phyloP scores from a whole-genome alignment of 1,139 yeast genomes.

The Komagataea norvegica region DNA sequence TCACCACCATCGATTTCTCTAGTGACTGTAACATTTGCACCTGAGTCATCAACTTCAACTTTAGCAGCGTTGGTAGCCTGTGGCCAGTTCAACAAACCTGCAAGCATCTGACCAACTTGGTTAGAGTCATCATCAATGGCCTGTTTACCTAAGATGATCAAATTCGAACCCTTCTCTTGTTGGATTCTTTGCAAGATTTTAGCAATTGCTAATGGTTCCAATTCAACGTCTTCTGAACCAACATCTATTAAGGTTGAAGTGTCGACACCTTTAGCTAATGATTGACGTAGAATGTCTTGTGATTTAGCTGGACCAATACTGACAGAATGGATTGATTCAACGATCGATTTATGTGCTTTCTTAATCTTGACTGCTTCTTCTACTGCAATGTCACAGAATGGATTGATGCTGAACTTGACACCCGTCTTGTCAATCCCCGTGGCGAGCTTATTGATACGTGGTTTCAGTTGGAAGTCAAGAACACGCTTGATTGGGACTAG shows the following conservation, averaged over 20 bases:
- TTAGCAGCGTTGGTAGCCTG: slow-evolving; percentile 96
- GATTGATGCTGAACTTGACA: slow-evolving; percentile 89
- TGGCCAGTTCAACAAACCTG: slow-evolving; percentile 93
- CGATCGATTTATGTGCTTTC: slow-evolving; percentile 64
- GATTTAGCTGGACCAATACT: slow-evolving; percentile 86
- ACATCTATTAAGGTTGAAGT: slow-evolving; percentile 77
- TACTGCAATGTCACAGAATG: slow-evolving; percentile 93
- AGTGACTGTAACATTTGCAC: slow-evolving; percentile 62
- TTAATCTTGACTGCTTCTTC: slow-evolving; percentile 86
- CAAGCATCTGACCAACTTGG: slow-evolving; percentile 97
- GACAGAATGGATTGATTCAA: slow-evolving; percentile 84
- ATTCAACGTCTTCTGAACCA: slow-evolving; percentile 44
- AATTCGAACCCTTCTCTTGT: slow-evolving; percentile 64
- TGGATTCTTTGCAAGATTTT: slow-evolving; percentile 74
- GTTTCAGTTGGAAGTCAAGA: slow-evolving; percentile 89
- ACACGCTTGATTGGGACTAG: slow-evolving; percentile 94
- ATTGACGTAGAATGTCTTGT: slow-evolving; percentile 82
- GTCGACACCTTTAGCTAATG: slow-evolving; percentile 94
- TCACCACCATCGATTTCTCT: slow-evolving; percentile 96
- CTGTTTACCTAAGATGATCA: slow-evolving; percentile 89
- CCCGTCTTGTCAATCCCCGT: slow-evolving; percentile 89
- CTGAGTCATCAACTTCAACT: slow-evolving; percentile 46
- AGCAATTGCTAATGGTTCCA: slow-evolving; percentile 91
- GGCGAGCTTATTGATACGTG: slow-evolving; percentile 82
- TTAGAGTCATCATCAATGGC: slow-evolving; percentile 93